Conservation (phyloP, 306 rosid genomes). For the Acmispon strigosus region DNA sequence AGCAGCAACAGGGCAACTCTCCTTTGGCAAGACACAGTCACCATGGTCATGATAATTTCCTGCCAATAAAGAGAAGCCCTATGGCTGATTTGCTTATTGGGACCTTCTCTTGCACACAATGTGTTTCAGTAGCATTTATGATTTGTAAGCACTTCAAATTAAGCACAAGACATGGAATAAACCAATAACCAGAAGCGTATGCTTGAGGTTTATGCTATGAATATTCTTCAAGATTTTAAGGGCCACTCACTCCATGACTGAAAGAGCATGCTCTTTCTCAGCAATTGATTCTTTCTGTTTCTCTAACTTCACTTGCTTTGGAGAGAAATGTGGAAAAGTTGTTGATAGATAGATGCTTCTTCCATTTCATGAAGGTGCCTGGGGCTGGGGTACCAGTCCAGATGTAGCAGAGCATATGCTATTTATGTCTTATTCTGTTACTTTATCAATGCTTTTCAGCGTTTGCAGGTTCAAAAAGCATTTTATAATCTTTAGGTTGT, state of each 20-base stretch:
- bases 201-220: constrained; percentile 29
- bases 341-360: constrained; percentile 27
- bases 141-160: constrained; percentile 28
- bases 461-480: background rate
- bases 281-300: constrained; percentile 15
- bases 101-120: background rate
- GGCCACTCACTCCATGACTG: background rate
- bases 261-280: background rate
- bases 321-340: background rate
- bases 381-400: constrained; percentile 12
- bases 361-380: no score
- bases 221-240: constrained; percentile 7
- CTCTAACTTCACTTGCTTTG: constrained; percentile 12
- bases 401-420: constrained; percentile 22
- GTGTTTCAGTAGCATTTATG: background rate
- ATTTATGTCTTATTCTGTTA: constrained; percentile 16
- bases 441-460: constrained; percentile 4
- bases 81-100: constrained; percentile 43
- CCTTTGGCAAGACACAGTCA: constrained; percentile 41
- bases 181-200: constrained; percentile 36
- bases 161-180: constrained; percentile 29
- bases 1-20: constrained; percentile 60
- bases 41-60: constrained; percentile 19
- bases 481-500: background rate
- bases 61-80: constrained; percentile 65